Conservation (phyloP, 768 basidiomycete genomes). For the Dioszegia aurantiaca region DNA sequence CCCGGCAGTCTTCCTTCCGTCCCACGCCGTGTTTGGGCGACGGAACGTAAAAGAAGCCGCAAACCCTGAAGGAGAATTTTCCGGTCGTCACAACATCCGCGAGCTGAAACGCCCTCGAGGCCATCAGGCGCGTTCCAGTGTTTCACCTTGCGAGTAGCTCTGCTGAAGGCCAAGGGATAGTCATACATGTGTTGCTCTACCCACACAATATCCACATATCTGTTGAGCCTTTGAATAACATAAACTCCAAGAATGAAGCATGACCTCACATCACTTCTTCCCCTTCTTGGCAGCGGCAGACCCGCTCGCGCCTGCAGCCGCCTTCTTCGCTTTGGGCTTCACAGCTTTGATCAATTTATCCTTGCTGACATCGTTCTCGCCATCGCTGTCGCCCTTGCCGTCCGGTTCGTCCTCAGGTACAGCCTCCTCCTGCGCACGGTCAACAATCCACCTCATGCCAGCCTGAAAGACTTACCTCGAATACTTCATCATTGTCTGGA, state of each 20-base stretch:
- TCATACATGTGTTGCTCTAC: not conserved
- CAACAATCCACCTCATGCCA: constrained; percentile 12
- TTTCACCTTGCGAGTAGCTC: too few species aligned
- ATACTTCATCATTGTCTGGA: constrained; percentile 89
- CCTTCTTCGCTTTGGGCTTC: constrained; percentile 49
- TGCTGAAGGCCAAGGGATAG: not conserved
- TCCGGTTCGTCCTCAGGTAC: constrained; percentile 59
- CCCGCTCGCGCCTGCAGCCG: constrained; percentile 18
- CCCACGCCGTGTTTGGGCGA: not conserved
- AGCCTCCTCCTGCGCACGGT: constrained; percentile 45
- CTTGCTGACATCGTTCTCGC: constrained; percentile 58
- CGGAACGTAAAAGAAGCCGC: not conserved
- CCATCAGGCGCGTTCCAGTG: not conserved
- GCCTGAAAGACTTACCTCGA: constrained; percentile 61
- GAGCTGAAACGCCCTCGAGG: not conserved
- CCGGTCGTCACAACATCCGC: not conserved
- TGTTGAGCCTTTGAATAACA: not conserved
- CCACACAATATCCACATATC: too few species aligned
- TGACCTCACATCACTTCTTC: too few species aligned
- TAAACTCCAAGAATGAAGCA: too few species aligned
- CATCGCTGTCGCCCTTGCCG: constrained; percentile 56
- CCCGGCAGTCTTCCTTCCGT: constrained; percentile 3
- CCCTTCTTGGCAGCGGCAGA: constrained; percentile 13
- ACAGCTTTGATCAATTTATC: constrained; percentile 65
- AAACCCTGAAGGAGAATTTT: not conserved